Evolutionary conservation across 2,329 filamentous ascomycete species (phyloP), one percentile per base, ranked within the genome.

Genomic region (Colletotrichum ledebouriae): DNA sequence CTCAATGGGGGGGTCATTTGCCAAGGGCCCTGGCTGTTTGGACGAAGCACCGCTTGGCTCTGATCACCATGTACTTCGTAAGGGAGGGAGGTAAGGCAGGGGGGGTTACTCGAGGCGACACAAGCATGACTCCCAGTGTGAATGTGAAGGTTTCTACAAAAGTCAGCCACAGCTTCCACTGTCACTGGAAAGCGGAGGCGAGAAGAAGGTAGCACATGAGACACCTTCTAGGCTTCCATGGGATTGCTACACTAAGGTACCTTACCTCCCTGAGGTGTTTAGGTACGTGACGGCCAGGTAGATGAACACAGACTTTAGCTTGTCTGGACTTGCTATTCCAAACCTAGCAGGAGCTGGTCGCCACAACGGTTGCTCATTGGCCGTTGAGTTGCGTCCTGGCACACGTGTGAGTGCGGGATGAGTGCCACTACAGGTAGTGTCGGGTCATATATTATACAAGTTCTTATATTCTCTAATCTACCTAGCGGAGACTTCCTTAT

Each of bases 311-410:
- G n/a, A n/a, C 44, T 50, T 59, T 59, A 49, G 57, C 42, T 59
- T 50, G 44, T 59, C 57, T 53, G 33, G 17, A 50, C 17, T 13
- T 50, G 20, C 57, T 50, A 50, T 20, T 20, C 33, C 33, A n/a
- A 37, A 57, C 20, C 25, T 4, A 15, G 53, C 20, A 57, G 17
- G 37, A 57, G 39, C 12, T 25, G 34, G 29, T n/a, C 13, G 9
- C 25, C 39, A 42, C 39, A 42, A n/a, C 10, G 17, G 15, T 42
- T 20, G 20, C 37, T 57, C 12, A 57, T 57, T 57, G 53, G 53
- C 39, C 6, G 37, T 17, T 9, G 39, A n/a, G 5, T 25, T 57
- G 7, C 7, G 39, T 15, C 20, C 17, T 57, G 22, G 7, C 34
- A 13, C 5, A 6, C 25, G 25, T 29, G 29, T 29, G 29, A 29